phyloP scores from a whole-genome alignment of 2,329 filamentous ascomycete genomes.

The Trichoderma endophyticum region DNA sequence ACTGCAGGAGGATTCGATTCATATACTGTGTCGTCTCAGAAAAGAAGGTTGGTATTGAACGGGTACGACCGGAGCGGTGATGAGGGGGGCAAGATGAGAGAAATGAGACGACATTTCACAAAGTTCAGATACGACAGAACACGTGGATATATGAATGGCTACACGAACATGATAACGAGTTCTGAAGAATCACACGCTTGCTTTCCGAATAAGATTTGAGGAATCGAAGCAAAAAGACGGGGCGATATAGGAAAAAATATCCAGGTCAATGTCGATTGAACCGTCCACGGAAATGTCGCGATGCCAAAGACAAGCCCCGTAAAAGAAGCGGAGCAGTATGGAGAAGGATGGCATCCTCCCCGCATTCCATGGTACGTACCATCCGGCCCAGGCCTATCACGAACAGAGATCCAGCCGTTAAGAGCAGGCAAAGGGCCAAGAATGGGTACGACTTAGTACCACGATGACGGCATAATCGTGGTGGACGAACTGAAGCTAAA shows the following conservation, averaged over 20 bases:
- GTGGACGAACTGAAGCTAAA: not conserved
- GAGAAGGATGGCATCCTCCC: conserved; percentile 4
- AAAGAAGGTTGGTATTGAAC: not conserved
- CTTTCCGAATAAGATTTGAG: not conserved
- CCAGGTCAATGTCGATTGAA: not conserved
- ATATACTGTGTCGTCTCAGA: not conserved
- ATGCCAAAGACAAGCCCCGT: not conserved
- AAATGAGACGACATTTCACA: not conserved
- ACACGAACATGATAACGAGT: not conserved
- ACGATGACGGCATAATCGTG: conserved; percentile 3
- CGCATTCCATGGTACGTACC: conserved; percentile 15
- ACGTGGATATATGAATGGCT: not conserved
- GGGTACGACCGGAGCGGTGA: not conserved
- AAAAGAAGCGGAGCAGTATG: conserved; percentile 4
- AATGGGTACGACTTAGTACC: not conserved
- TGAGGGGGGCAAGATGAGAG: not conserved
- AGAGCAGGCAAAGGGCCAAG: not conserved
- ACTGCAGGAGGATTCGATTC: not conserved
- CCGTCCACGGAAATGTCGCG: not conserved
- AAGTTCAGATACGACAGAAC: not conserved
- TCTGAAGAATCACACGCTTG: not conserved
- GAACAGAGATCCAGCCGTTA: not conserved
- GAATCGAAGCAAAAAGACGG: not conserved
- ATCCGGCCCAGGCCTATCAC: not conserved
- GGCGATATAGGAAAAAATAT: not conserved